A percentile compares a stretch with the other conserved stretches of the same genome.
Evolutionary conservation across 176 grass and related monocot genomes (phyloP).

Genomic region (Pharus latifolius): DNA sequence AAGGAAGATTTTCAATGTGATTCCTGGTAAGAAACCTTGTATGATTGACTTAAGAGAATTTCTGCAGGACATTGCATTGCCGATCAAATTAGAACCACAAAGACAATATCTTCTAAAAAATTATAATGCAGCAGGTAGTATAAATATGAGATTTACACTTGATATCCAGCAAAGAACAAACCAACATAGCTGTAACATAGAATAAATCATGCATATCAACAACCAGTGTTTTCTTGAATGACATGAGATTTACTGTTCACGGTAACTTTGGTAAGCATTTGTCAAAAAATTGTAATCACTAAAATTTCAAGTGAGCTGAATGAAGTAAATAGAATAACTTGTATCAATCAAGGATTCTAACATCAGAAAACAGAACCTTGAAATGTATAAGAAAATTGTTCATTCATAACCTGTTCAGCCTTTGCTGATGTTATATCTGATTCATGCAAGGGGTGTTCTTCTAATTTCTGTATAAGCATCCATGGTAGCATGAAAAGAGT

Average conservation of each 20-base stretch:
- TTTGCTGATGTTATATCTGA: neutral
- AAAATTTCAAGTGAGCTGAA: neutral
- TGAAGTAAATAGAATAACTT: too few relatives aligned
- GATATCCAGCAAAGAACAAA: neutral
- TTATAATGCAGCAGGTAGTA: neutral
- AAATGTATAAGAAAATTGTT: neutral
- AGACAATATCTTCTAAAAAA: neutral
- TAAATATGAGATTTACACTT: neutral
- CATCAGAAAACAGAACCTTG: neutral
- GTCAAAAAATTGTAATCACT: neutral
- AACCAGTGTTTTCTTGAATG: neutral
- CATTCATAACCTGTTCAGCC: neutral
- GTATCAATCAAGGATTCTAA: neutral
- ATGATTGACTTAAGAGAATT: slow-evolving; percentile 63
- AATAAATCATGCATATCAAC: neutral
- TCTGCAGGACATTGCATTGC: slow-evolving; percentile 46
- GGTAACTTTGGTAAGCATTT: neutral
- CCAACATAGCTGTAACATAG: neutral
- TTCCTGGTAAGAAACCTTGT: slow-evolving; percentile 95
- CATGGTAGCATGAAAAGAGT: neutral
- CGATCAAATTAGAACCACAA: neutral
- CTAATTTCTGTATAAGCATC: neutral
- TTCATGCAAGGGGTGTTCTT: neutral
- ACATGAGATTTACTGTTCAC: neutral
- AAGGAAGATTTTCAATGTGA: slow-evolving; percentile 76